Percentiles rank a stretch among this genome's conserved stretches.
Conservation (phyloP, 768 basidiomycete species). For the Cantharellus anzutake region DNA sequence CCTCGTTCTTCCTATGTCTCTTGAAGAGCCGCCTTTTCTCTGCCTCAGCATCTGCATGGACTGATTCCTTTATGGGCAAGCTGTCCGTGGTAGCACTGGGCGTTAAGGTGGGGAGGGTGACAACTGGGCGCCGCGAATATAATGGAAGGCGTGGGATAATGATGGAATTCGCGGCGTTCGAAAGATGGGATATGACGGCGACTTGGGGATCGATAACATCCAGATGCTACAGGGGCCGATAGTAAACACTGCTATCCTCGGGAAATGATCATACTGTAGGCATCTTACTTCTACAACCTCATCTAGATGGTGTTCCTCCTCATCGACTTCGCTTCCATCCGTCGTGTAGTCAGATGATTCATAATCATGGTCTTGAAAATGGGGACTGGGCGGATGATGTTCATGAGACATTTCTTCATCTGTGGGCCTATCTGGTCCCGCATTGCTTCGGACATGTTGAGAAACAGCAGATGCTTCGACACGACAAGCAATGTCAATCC, state of each 20-base stretch:
- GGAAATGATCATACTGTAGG: slow-evolving; percentile 2
- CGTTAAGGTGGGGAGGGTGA: slow-evolving; percentile 29
- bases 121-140: slow-evolving; percentile 50
- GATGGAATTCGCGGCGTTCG: slow-evolving; percentile 66
- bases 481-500: neutral
- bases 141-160: slow-evolving; percentile 52
- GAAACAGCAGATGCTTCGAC: neutral
- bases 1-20: slow-evolving; percentile 7
- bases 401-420: neutral
- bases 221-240: neutral
- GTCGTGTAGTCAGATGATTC: neutral
- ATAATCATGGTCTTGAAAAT: neutral
- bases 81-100: slow-evolving; percentile 9
- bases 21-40: slow-evolving; percentile 14
- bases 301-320: slow-evolving; percentile 34
- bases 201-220: slow-evolving; percentile 43
- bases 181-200: slow-evolving; percentile 50
- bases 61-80: slow-evolving; percentile 13
- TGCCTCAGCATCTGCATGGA: slow-evolving; percentile 10
- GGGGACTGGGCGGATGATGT: neutral
- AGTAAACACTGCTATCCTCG: neutral
- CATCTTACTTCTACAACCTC: slow-evolving; percentile 42
- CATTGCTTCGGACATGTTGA: neutral
- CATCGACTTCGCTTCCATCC: slow-evolving; percentile 4
- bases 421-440: neutral